Evolutionary conservation across 2,329 filamentous ascomycete species (phyloP).

Genomic region (Rhinocladiella mackenziei): DNA sequence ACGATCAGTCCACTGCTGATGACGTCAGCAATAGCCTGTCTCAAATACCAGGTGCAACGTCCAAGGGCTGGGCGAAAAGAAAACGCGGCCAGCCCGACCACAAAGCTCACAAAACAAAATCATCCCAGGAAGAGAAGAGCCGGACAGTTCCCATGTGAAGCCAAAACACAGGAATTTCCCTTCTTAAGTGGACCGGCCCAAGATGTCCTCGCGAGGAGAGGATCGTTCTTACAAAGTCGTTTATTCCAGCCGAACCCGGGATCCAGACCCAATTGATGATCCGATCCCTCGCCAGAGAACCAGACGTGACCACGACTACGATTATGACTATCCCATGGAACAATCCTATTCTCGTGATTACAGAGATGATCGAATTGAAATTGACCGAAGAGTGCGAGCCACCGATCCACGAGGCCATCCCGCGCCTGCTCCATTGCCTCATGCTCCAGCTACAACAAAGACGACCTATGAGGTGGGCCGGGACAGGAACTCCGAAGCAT

Average conservation of each 20-base stretch:
- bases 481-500: constrained; percentile 21
- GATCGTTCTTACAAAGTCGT: constrained; percentile 26
- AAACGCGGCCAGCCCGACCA: not conserved
- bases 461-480: constrained; percentile 20
- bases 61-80: constrained; percentile 6
- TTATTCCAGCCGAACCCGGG: constrained; percentile 18
- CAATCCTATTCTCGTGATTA: constrained; percentile 13
- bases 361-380: constrained; percentile 17
- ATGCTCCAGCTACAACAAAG: constrained; percentile 7
- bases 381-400: constrained; percentile 9
- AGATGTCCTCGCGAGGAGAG: constrained; percentile 18
- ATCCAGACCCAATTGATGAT: constrained; percentile 7
- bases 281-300: constrained; percentile 2
- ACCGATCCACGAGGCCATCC: constrained; percentile 9
- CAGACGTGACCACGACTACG: constrained; percentile 15
- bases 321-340: constrained; percentile 13
- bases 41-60: too few relatives aligned
- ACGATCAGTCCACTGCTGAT: constrained; percentile 4
- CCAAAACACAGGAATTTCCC: too few relatives aligned
- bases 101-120: not conserved
- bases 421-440: not conserved
- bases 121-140: not conserved
- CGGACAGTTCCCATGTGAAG: too few relatives aligned
- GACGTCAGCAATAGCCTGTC: not conserved
- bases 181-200: too few relatives aligned